These are phyloP conservation scores for Cordyceps javanica DNA, from an alignment of 2,329 filamentous ascomycete genomes.

Conservation along the genomic window DNA sequence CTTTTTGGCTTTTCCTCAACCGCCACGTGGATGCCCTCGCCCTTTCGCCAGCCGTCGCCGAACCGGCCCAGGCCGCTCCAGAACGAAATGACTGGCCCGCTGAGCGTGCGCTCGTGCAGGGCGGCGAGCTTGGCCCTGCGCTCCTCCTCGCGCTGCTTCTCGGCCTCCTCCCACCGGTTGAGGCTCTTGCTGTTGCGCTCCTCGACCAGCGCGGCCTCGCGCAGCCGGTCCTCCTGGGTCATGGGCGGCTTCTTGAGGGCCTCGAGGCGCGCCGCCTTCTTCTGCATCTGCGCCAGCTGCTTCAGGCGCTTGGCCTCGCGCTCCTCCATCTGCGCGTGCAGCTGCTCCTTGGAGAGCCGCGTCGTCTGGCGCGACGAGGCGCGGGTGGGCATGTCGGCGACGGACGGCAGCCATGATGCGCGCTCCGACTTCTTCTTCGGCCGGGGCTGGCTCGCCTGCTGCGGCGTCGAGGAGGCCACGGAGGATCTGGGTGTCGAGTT, in stretches of 20 bases:
- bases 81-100: slow-evolving; percentile 83
- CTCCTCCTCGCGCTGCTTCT: slow-evolving; percentile 82
- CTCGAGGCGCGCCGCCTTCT: slow-evolving; percentile 62
- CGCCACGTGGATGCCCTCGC: slow-evolving; percentile 59
- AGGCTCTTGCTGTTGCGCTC: slow-evolving; percentile 82
- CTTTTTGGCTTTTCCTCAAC: slow-evolving; percentile 58
- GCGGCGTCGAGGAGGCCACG: slow-evolving; percentile 26
- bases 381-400: slow-evolving; percentile 49
- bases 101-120: slow-evolving; percentile 76
- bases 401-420: slow-evolving; percentile 50
- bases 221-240: slow-evolving; percentile 80
- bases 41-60: slow-evolving; percentile 67
- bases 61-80: slow-evolving; percentile 90
- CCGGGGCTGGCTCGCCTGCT: slow-evolving; percentile 33
- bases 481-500: slow-evolving; percentile 24
- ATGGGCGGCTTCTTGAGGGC: slow-evolving; percentile 72
- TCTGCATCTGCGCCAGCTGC: slow-evolving; percentile 62
- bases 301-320: slow-evolving; percentile 65
- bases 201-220: slow-evolving; percentile 77
- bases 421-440: slow-evolving; percentile 57
- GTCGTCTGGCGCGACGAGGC: slow-evolving; percentile 54
- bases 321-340: slow-evolving; percentile 67
- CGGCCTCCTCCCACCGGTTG: slow-evolving; percentile 89
- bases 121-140: slow-evolving; percentile 78
- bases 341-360: slow-evolving; percentile 52